Evolutionary conservation across 2,329 filamentous ascomycete genomes (phyloP).

Genomic region (Ampelomyces quisqualis): DNA sequence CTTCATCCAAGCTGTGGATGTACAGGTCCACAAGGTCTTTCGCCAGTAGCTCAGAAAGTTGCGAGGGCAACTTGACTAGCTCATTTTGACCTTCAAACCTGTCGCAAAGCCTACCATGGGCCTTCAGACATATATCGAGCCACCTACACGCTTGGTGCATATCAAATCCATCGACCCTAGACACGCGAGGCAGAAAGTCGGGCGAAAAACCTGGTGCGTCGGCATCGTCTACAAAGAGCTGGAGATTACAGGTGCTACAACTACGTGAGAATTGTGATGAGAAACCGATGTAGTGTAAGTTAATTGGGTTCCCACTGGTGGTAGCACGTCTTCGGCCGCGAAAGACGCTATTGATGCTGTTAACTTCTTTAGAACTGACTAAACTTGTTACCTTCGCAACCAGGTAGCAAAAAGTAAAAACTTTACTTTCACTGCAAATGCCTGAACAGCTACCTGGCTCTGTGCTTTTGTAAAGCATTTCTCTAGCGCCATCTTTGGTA

Average conservation of each 20-base stretch:
- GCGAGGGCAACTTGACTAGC: background rate
- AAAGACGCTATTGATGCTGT: background rate
- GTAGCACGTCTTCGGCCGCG: background rate
- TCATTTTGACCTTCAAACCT: background rate
- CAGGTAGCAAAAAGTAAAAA: background rate
- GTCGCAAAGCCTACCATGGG: background rate
- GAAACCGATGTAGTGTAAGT: background rate
- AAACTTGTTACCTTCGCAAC: background rate
- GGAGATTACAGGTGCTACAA: background rate
- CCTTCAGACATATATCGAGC: background rate
- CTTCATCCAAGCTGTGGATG: background rate
- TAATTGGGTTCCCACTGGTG: too few relatives aligned
- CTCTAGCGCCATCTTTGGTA: background rate
- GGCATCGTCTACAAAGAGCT: slow-evolving; percentile 2
- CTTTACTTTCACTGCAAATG: background rate
- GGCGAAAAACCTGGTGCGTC: background rate
- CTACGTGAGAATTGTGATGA: background rate
- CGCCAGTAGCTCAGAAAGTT: background rate
- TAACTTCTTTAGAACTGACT: background rate
- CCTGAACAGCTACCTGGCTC: background rate
- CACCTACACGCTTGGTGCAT: background rate
- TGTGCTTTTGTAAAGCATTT: background rate
- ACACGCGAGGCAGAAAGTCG: slow-evolving; percentile 2
- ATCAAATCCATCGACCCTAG: background rate
- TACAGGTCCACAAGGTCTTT: slow-evolving; percentile 4